Conservation (phyloP, 441 rosid genomes). For the Jatropha multifida region DNA sequence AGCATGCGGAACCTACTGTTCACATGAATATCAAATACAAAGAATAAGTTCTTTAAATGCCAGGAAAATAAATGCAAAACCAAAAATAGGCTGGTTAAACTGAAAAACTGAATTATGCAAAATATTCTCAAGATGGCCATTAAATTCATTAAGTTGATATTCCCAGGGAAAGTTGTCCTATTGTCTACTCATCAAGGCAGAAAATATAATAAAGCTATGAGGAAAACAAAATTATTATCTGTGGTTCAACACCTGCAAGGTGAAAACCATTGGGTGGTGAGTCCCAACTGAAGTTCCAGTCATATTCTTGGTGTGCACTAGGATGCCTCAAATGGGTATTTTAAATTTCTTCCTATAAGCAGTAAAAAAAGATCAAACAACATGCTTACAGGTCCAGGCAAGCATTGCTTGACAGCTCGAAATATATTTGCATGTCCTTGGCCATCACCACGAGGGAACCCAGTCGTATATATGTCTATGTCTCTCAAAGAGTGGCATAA, state of each 20-base stretch:
- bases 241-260: too few species aligned
- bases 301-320: conserved; percentile 8
- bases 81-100: not conserved
- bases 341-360: conserved; percentile 14
- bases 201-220: not conserved
- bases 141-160: conserved; percentile 8
- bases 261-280: conserved; percentile 13
- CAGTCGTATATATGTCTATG: conserved; percentile 76
- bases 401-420: conserved; percentile 85
- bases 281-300: conserved; percentile 10
- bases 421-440: conserved; percentile 85
- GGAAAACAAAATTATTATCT: not conserved
- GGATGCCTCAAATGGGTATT: conserved; percentile 8
- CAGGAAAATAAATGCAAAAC: conserved; percentile 1
- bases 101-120: not conserved
- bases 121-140: conserved; percentile 10
- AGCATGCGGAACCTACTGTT: conserved; percentile 14
- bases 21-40: conserved; percentile 5
- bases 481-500: conserved; percentile 80
- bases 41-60: not conserved
- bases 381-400: conserved; percentile 94
- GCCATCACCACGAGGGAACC: conserved; percentile 84
- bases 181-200: conserved; percentile 7
- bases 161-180: not conserved
- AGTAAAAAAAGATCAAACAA: conserved; percentile 15